These are phyloP conservation scores for Rhododendron griersonianum DNA, from an alignment of 148 eudicot species.

Conservation along the genomic window DNA sequence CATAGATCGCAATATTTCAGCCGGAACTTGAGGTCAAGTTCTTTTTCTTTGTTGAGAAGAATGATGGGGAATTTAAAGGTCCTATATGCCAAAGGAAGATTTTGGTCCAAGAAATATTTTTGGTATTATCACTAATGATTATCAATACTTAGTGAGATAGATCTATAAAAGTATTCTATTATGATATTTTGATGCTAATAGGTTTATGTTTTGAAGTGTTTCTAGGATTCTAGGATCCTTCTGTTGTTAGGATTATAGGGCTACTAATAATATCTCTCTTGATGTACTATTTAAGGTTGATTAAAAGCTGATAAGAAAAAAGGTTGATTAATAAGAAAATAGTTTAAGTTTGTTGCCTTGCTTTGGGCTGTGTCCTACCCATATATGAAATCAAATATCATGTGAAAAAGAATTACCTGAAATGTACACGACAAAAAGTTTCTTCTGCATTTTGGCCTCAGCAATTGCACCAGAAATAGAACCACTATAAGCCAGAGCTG, in stretches of 20 bases:
- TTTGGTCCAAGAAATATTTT: neutral
- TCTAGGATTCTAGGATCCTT: neutral
- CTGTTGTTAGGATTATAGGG: neutral
- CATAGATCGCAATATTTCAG: neutral
- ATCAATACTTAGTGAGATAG: no score
- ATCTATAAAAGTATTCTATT: no score
- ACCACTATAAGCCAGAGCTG: constrained; percentile 48
- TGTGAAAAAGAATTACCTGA: constrained; percentile 31
- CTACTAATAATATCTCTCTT: neutral
- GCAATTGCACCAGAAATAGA: constrained; percentile 48
- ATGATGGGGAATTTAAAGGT: neutral
- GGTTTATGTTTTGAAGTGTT: neutral
- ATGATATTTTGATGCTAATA: neutral
- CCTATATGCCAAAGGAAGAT: neutral
- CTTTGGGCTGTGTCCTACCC: neutral
- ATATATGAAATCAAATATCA: neutral
- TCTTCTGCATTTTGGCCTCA: constrained; percentile 56
- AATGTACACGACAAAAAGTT: constrained; percentile 51
- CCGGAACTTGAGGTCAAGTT: neutral
- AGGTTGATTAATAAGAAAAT: neutral
- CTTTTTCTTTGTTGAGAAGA: neutral
- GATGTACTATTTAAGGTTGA: neutral
- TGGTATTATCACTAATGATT: neutral
- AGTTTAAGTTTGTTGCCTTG: neutral
- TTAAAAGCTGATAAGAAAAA: no score